Percentiles rank a stretch among this genome's conserved stretches.
Evolutionary conservation across 176 grass and related monocot species (phyloP).

Genomic region (Ensete ventricosum): DNA sequence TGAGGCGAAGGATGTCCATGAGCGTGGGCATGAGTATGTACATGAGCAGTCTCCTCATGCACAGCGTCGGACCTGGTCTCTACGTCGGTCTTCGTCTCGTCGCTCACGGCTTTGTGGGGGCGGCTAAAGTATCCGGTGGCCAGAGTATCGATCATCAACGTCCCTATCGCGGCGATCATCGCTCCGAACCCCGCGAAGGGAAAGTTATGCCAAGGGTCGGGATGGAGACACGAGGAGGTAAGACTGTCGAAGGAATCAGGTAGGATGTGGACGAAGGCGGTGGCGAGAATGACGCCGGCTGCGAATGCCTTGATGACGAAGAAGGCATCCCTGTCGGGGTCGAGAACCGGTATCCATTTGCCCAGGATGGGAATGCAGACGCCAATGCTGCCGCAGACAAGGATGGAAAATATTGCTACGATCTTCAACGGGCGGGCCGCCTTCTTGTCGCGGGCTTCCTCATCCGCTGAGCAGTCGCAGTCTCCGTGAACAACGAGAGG

Average conservation of each 20-base stretch:
- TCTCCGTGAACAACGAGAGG: neutral
- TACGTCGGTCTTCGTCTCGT: neutral
- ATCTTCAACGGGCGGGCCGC: neutral
- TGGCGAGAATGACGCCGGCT: slow-evolving; percentile 6
- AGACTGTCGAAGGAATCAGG: slow-evolving; percentile 1
- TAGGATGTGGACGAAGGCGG: slow-evolving; percentile 6
- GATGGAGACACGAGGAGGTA: neutral
- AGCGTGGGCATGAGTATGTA: neutral
- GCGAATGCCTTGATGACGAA: slow-evolving; percentile 8
- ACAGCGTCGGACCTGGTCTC: too few species aligned
- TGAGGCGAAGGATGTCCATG: neutral
- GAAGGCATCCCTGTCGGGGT: neutral
- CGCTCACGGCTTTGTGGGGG: neutral
- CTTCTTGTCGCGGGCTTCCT: neutral
- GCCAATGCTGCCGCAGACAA: neutral
- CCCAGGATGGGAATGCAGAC: neutral
- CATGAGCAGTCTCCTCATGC: too few species aligned
- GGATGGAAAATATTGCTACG: slow-evolving; percentile 2
- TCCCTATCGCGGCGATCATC: neutral
- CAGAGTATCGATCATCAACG: neutral
- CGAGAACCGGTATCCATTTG: neutral
- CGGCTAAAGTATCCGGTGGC: neutral
- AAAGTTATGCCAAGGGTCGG: neutral
- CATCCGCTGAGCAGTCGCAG: neutral
- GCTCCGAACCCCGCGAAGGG: neutral